Percentiles rank a stretch among this genome's conserved stretches.
Evolutionary conservation across 2,329 filamentous ascomycete species (phyloP).

Genomic region (Ophiostoma australiae): DNA sequence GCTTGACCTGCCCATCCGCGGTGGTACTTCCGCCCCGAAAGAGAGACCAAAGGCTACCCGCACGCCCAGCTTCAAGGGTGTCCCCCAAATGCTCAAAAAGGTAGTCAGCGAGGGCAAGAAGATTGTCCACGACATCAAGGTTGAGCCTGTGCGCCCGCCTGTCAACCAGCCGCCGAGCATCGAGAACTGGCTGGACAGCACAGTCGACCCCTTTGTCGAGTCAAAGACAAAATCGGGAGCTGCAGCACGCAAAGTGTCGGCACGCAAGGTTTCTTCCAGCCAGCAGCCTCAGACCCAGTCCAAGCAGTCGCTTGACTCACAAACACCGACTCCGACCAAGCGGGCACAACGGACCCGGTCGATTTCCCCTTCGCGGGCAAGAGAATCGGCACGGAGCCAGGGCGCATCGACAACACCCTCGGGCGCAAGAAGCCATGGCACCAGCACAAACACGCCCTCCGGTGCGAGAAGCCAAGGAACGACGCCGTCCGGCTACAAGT

Average conservation of each 20-base stretch:
- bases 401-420: background rate
- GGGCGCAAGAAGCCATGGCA: slow-evolving; percentile 16
- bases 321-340: slow-evolving; percentile 6
- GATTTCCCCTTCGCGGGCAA: slow-evolving; percentile 23
- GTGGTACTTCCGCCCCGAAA: slow-evolving; percentile 38
- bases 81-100: slow-evolving; percentile 61
- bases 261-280: slow-evolving; percentile 30
- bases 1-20: slow-evolving; percentile 51
- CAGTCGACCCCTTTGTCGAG: slow-evolving; percentile 59
- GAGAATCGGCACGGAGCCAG: background rate
- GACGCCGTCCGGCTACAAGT: slow-evolving; percentile 4
- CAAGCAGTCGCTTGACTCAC: slow-evolving; percentile 26
- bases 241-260: slow-evolving; percentile 13
- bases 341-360: slow-evolving; percentile 26
- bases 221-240: slow-evolving; percentile 23
- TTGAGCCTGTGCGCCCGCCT: slow-evolving; percentile 50
- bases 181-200: slow-evolving; percentile 60
- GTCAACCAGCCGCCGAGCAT: slow-evolving; percentile 59
- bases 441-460: background rate
- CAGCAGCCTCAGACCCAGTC: slow-evolving; percentile 36
- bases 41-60: slow-evolving; percentile 47
- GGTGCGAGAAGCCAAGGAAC: slow-evolving; percentile 19
- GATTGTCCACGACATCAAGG: slow-evolving; percentile 54
- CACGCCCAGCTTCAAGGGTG: slow-evolving; percentile 53
- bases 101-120: slow-evolving; percentile 61